Base-by-base conservation (phyloP, 805 yeast genomes). In the Kregervanrija delftensis region DNA sequence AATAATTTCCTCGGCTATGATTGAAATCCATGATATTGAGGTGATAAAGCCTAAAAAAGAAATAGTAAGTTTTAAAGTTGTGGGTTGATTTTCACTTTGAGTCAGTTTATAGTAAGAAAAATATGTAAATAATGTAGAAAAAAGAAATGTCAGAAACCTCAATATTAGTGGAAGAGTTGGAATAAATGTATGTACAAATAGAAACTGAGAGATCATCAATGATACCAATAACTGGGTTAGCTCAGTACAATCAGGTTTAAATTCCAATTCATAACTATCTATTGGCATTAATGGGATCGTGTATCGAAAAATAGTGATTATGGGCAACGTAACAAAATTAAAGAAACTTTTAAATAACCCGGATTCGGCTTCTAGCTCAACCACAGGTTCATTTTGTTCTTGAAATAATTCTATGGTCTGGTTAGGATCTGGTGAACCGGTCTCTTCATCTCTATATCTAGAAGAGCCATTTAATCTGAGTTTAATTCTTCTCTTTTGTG, bases 1-100 rank as follows among this genome's bases (percentile, higher is more conserved):
- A 35, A 91, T 83, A 11, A 89, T 77, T 49, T 82, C 86, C 3
- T 77, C 73, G 1, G 95, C 91, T 35, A 84, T 72, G 1, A 73
- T 54, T 0, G 93, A 72, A 11, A 90, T 82, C 77, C 88, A 80
- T 1, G 78, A 58, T 3, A 91, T 68, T 1, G 95, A 74, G 5
- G 79, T 62, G 0, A 74, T 45, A 57, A 91, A 91, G 0, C 96
- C 96, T 3, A 71, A 15, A 0, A 71, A 38, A 0, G 86, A 64
- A 11, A 61, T 42, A n/a, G 39, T 8, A 14, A 60, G 43, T 42
- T 60, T 60, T 17, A 56, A 30, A 2, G 51, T 6, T 15, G 55
- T 45, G 2, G 59, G 51, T 13, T 59, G 63, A 9, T 39, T 35
- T 6, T 45, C 32, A 2, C 56, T 48, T 17, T 47, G 39, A 9